phyloP scores from a whole-genome alignment of 2,329 filamentous ascomycete genomes.

The Diplodia scrobiculata region DNA sequence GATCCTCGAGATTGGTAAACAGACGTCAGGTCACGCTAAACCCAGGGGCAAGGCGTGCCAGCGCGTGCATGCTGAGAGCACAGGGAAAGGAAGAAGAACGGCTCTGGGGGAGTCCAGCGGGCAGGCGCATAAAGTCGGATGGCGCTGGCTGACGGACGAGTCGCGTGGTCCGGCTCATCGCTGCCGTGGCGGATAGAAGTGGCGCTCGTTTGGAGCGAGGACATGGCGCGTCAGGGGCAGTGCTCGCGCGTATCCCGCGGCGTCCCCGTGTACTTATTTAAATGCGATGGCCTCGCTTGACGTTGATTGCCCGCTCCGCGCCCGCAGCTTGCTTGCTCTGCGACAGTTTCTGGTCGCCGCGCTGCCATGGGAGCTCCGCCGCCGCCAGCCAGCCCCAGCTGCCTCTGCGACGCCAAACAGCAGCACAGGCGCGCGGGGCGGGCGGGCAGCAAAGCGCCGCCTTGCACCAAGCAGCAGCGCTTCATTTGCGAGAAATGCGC shows the following conservation, averaged over 20 bases:
- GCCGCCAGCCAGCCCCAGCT: background rate
- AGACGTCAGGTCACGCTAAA: slow-evolving; percentile 26
- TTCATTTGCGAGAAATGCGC: slow-evolving; percentile 25
- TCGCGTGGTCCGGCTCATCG: slow-evolving; percentile 25
- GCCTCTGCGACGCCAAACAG: background rate
- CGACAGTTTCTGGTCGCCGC: background rate
- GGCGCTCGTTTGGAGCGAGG: slow-evolving; percentile 27
- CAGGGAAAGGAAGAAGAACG: background rate
- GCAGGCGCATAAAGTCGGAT: slow-evolving; percentile 21
- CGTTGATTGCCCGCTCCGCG: slow-evolving; percentile 11
- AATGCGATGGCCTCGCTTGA: slow-evolving; percentile 18
- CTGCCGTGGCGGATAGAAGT: slow-evolving; percentile 20
- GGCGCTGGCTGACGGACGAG: slow-evolving; percentile 17
- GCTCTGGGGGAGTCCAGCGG: slow-evolving; percentile 15
- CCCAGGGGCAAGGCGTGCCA: slow-evolving; percentile 26
- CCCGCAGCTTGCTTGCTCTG: background rate
- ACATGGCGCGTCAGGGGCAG: slow-evolving; percentile 29
- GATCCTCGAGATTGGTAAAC: slow-evolving; percentile 28
- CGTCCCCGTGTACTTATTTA: slow-evolving; percentile 23
- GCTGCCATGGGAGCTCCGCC: background rate
- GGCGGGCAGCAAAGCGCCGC: background rate
- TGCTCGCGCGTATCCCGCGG: slow-evolving; percentile 21
- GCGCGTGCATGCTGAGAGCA: slow-evolving; percentile 27
- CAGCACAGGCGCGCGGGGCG: background rate
- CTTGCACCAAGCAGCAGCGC: slow-evolving; percentile 10